A percentile compares a stretch with the other conserved stretches of the same genome.
Conservation (phyloP, 129 eudicot genomes). For the Tanacetum coccineum region DNA sequence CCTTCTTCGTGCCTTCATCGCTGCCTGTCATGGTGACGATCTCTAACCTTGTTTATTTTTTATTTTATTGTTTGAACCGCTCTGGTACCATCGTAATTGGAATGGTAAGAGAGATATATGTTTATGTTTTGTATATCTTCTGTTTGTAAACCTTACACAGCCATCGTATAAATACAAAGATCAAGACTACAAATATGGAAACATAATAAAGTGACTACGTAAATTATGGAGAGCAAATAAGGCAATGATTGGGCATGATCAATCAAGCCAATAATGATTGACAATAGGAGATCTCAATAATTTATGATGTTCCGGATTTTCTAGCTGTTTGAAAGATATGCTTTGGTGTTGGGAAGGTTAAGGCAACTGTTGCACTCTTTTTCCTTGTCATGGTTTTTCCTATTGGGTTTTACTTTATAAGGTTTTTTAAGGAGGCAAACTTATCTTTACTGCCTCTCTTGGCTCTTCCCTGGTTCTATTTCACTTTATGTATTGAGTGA, state of each 20-base stretch:
- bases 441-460: no score
- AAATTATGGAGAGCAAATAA: neutral
- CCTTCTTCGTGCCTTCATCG: conserved; percentile 8
- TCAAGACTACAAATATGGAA: neutral
- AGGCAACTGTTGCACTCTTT: no score
- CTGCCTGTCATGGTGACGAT: conserved; percentile 2
- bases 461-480: no score
- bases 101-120: neutral
- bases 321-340: no score
- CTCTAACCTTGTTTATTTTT: neutral
- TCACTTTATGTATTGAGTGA: no score
- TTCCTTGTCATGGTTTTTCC: no score
- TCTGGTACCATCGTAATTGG: conserved; percentile 3
- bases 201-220: neutral
- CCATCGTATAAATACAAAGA: neutral
- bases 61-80: conserved; percentile 11
- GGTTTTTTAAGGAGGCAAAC: no score
- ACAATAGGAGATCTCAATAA: conserved; percentile 10
- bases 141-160: neutral
- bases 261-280: neutral
- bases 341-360: no score
- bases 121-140: neutral
- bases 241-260: neutral
- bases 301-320: no score
- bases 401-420: no score